Base-by-base conservation (phyloP, 2,329 filamentous ascomycete species). In the Aaosphaeria arxii region DNA sequence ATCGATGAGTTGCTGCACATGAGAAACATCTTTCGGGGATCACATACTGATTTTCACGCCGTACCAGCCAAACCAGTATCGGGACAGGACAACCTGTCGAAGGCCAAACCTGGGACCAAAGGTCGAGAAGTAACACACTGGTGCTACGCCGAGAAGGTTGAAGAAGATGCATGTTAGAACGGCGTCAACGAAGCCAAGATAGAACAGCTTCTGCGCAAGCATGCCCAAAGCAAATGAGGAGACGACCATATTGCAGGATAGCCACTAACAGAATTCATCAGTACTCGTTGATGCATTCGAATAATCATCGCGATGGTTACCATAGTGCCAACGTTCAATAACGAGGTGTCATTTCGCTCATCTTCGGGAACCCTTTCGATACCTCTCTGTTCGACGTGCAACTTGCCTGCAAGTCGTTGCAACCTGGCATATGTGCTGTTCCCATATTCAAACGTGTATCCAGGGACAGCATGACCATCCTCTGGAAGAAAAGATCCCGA, bases 81-180 rank as follows among this genome's bases (percentile, higher is more conserved):
- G 78, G 7, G 85, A 84, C n/a, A 91, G 76, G 1, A 91, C 86
- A 84, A 91, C 90, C 63, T 91, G 88, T 46, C 88, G 82, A 54
- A 91, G 75, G 4, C 88, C 88, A 55, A 89, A 90, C 6, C 74
- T 73, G 3, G 88, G 85, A 3, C 88, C 88, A 62, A 91, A 89
- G 13, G 83, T 88, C 2, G 85, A 87, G 75, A 91, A 91, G 71
- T 86, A 89, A 62, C 82, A 86, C 11, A 89, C 87, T 0, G 87
- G 85, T 43, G 85, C 62, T 43, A 87, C 79, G n/a, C 85, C 87
- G 7, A 92, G 73, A 4, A 89, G 63, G 59, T 91, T 91, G 74
- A 91, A 81, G 71, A 91, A 88, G 45, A 92, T 67, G 50, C 88
- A 85, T 31, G 84, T 80, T 41, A 92, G 72, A 32, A 87, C 82